phyloP scores from a whole-genome alignment of 805 yeast genomes.

The Jamesozyma lodderae region DNA sequence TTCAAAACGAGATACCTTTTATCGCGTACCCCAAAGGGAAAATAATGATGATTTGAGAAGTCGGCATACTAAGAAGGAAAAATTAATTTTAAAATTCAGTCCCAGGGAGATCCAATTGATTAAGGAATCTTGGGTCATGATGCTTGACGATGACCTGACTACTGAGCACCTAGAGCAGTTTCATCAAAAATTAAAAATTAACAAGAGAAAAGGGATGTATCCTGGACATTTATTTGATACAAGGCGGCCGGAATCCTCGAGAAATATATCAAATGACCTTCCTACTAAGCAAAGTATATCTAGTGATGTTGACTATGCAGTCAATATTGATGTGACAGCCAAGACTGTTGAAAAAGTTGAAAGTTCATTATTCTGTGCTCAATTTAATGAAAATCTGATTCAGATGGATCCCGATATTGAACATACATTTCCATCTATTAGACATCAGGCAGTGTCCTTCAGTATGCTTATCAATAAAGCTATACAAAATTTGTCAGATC shows the following conservation, averaged over 20 bases:
- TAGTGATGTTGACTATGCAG: too few relatives aligned
- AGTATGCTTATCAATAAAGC: conserved; percentile 71
- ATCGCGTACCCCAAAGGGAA: background rate
- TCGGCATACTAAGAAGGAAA: background rate
- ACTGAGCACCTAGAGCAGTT: conserved; percentile 2
- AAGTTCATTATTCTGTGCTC: conserved; percentile 62
- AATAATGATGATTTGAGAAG: background rate
- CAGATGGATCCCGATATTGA: conserved; percentile 54
- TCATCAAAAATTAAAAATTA: conserved; percentile 1
- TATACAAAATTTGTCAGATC: conserved; percentile 52
- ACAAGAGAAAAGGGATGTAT: background rate
- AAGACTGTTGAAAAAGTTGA: conserved; percentile 10
- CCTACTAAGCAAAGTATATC: too few relatives aligned
- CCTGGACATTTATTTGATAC: background rate
- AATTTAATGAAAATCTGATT: conserved; percentile 62
- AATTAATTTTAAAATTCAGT: background rate
- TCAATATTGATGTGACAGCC: background rate
- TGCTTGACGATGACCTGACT: conserved; percentile 29
- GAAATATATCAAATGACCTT: too few relatives aligned
- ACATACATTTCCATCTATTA: conserved; percentile 59
- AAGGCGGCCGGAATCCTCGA: background rate
- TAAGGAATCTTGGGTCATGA: conserved; percentile 32
- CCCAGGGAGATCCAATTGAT: conserved; percentile 29
- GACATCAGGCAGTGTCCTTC: conserved; percentile 71
- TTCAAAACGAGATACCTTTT: background rate